A percentile compares a stretch with the other conserved stretches of the same genome.
phyloP scores from a whole-genome alignment of 1,284 basidiomycete genomes.

The Flammula alnicola region DNA sequence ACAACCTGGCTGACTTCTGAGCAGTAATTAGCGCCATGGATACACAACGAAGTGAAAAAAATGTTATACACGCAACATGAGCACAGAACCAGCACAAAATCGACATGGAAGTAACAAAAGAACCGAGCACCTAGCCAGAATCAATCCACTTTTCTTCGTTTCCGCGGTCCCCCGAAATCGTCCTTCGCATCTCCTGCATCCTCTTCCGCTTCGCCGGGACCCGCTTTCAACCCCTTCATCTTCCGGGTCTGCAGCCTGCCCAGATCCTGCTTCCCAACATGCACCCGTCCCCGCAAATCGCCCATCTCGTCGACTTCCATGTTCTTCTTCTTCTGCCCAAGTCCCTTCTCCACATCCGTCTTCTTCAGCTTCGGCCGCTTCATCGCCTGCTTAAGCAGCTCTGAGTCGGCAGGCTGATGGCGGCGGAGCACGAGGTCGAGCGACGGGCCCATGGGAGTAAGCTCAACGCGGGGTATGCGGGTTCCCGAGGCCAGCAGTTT shows the following conservation, averaged over 20 bases:
- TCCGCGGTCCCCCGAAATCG: constrained; percentile 17
- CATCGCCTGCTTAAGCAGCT: constrained; percentile 82
- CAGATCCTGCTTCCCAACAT: constrained; percentile 91
- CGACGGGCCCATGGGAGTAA: constrained; percentile 90
- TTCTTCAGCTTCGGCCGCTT: constrained; percentile 88
- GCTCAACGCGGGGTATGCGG: constrained; percentile 79
- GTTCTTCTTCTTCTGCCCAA: constrained; percentile 95
- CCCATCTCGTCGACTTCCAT: constrained; percentile 99
- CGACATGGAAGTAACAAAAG: too few species aligned
- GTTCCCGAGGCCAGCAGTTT: constrained; percentile 78
- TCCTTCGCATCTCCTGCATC: constrained; percentile 30
- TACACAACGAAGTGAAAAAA: too few species aligned
- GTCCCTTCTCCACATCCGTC: constrained; percentile 81
- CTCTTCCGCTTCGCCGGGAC: constrained; percentile 38
- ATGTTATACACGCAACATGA: too few species aligned
- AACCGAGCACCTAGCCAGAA: too few species aligned
- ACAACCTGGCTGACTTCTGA: too few species aligned
- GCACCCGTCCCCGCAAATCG: constrained; percentile 89
- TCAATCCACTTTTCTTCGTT: constrained; percentile 23
- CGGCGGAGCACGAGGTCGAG: constrained; percentile 86
- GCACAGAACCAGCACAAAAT: too few species aligned
- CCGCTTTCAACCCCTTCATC: constrained; percentile 86
- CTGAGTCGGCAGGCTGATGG: constrained; percentile 75
- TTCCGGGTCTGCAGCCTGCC: constrained; percentile 85
- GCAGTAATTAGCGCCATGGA: too few species aligned